Evolutionary conservation across 306 rosid genomes (phyloP).

Genomic region (Cucumis sativus): Cucumber_9930_V3 NC_026655.2:5192001-5192500

Average conservation of each 20-base stretch:
- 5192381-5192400: conserved; percentile 42
- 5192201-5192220: neutral
- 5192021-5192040: too few relatives aligned
- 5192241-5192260: neutral
- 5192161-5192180: neutral
- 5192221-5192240: conserved; percentile 21
- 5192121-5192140: conserved; percentile 8
- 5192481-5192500: conserved; percentile 9
- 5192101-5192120: conserved; percentile 1
- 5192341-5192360: conserved; percentile 29
- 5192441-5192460: conserved; percentile 41
- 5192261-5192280: neutral
- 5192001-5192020: too few relatives aligned
- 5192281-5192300: conserved; percentile 1
- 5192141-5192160: conserved; percentile 17
- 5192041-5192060: too few relatives aligned
- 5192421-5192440: conserved; percentile 30
- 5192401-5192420: neutral
- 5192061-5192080: too few relatives aligned
- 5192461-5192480: conserved; percentile 15
- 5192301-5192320: conserved; percentile 28
- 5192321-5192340: conserved; percentile 56
- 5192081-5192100: too few relatives aligned
- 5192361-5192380: conserved; percentile 70
- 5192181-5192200: neutral